Percentiles rank a stretch among this genome's conserved stretches.
Conservation (phyloP, 2,329 filamentous ascomycete genomes). For the Talaromyces sp. region DNA sequence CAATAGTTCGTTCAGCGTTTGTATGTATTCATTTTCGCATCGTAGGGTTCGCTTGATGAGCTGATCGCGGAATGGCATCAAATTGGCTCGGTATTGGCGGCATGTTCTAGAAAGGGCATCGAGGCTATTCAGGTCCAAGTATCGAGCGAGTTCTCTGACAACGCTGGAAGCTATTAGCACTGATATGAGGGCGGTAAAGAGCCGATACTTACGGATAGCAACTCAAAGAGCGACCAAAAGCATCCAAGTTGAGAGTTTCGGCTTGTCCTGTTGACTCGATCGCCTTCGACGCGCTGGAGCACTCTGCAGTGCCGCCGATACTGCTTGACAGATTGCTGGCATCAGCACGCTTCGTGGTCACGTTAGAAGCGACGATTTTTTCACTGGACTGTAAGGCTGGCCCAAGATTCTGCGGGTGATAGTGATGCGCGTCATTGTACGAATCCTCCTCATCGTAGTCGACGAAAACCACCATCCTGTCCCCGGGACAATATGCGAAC, state of each 20-base stretch:
- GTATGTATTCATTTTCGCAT: conserved; percentile 64
- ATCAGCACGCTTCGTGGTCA: background rate
- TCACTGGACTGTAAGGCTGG: conserved; percentile 1
- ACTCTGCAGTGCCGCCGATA: background rate
- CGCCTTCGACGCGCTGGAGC: background rate
- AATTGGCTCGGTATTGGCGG: conserved; percentile 67
- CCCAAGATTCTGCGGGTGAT: conserved; percentile 12
- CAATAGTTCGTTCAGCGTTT: conserved; percentile 29
- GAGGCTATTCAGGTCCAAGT: conserved; percentile 80
- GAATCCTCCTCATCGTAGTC: conserved; percentile 36
- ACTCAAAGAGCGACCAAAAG: conserved; percentile 38
- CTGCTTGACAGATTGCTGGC: background rate
- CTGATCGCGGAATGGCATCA: conserved; percentile 71
- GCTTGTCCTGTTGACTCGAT: conserved; percentile 8
- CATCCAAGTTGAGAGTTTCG: conserved; percentile 22
- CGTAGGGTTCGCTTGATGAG: conserved; percentile 70
- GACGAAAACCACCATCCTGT: conserved; percentile 45
- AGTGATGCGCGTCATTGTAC: conserved; percentile 22
- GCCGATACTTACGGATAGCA: conserved; percentile 42
- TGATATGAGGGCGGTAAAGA: conserved; percentile 10
- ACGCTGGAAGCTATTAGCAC: conserved; percentile 51
- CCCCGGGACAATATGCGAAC: conserved; percentile 12
- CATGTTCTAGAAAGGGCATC: conserved; percentile 78
- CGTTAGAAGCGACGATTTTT: background rate
- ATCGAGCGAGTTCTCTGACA: conserved; percentile 65